phyloP scores from a whole-genome alignment of 2,329 filamentous ascomycete species.

The Aspergillus quadricinctus region DNA sequence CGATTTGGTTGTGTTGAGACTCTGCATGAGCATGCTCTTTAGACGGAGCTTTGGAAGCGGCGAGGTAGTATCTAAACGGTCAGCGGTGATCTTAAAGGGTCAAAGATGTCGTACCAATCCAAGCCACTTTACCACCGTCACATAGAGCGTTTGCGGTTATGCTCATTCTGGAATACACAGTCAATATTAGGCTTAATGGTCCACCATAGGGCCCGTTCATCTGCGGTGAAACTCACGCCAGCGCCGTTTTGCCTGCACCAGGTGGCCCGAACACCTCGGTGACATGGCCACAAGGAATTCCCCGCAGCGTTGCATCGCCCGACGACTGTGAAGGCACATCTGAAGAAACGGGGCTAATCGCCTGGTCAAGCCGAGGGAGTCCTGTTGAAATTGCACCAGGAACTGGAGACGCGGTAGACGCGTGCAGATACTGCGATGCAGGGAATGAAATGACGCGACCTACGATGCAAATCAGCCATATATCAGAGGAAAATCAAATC shows the following conservation, averaged over 20 bases:
- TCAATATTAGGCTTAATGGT: conserved; percentile 10
- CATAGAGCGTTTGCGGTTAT: conserved; percentile 60
- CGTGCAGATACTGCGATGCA: conserved; percentile 34
- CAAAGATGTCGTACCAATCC: conserved; percentile 64
- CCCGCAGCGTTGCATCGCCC: conserved; percentile 38
- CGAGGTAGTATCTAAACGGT: conserved; percentile 44
- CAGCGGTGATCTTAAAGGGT: background rate
- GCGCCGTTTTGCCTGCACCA: conserved; percentile 76
- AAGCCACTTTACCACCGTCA: conserved; percentile 63
- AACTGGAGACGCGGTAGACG: conserved; percentile 16
- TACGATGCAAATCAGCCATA: conserved; percentile 10
- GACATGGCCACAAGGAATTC: conserved; percentile 70
- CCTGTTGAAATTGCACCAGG: conserved; percentile 38
- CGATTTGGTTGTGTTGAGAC: conserved; percentile 3
- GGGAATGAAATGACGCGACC: conserved; percentile 31
- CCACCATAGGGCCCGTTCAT: background rate
- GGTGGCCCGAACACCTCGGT: conserved; percentile 86
- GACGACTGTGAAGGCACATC: conserved; percentile 12
- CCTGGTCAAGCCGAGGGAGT: conserved; percentile 45
- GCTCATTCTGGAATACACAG: conserved; percentile 57
- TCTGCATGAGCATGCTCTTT: conserved; percentile 39
- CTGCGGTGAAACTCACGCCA: conserved; percentile 58
- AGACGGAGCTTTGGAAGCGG: conserved; percentile 48
- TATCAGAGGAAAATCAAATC: background rate
- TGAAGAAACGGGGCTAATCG: conserved; percentile 11